Evolutionary conservation across 441 rosid genomes (phyloP), one percentile per base, ranked within the genome.

Genomic region (Erodium texanum): DNA sequence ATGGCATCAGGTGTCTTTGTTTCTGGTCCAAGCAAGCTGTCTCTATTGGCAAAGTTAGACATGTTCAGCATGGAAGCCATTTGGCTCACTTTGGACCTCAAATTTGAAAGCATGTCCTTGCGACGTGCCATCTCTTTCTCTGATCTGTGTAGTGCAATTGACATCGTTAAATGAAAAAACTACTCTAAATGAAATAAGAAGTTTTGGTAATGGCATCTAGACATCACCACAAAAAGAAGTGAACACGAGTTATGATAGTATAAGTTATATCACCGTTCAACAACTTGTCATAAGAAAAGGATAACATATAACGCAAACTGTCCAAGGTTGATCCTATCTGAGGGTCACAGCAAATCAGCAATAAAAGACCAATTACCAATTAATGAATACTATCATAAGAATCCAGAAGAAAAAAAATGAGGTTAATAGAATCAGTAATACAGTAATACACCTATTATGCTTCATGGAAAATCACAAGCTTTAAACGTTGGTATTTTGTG

Each of bases 51-150:
- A 67, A 87, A 86, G 78, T 81, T 89, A 11, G 96, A 87, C 94
- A 93, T 87, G 81, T 90, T 87, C 91, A 93, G 81, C 6, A 82
- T 52, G 66, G 82, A 80, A 67, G 90, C 97, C 97, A 90, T 90
- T 79, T 93, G 96, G 66, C 75, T 87, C 20, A 84, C 87, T 75
- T 84, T 87, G 23, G 90, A 76, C 72, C 86, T 87, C 82, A 93
- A 54, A 80, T 85, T 93, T 38, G 88, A 76, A 62, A 84, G 78
- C 89, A 86, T 80, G 72, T 90, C 98, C 83, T 80, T 89, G 62
- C 94, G 96, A 59, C 90, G 87, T 62, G 90, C 90, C 92, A 90
- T 85, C 84, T 93, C 98, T 78, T 86, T 93, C 76, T 93, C 97
- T 14, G 96, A 86, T 67, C 96, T 93, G 88, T 61, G 9, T 23